Conservation (phyloP, 2,329 filamentous ascomycete species). For the Stachybotrys chartarum region DNA sequence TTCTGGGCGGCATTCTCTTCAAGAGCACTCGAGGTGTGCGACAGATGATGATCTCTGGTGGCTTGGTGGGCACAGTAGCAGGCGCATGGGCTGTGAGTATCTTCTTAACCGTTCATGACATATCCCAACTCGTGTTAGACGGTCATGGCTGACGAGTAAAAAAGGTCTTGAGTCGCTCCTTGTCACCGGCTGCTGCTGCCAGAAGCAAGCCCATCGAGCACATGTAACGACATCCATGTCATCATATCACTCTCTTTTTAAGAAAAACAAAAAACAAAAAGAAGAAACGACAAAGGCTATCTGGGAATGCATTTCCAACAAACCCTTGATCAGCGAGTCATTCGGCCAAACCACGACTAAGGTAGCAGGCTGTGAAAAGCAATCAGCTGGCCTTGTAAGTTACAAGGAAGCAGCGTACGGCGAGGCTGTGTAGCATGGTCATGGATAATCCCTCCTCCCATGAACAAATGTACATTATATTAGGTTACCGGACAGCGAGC, state of each 20-base stretch:
- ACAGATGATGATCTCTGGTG: constrained; percentile 92
- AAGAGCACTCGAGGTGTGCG: constrained; percentile 87
- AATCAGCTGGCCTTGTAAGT: neutral
- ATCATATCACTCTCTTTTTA: constrained; percentile 25
- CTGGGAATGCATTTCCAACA: too few species aligned
- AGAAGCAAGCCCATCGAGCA: neutral
- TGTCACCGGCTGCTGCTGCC: neutral
- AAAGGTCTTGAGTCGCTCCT: constrained; percentile 13
- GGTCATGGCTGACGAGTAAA: neutral
- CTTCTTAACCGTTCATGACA: neutral
- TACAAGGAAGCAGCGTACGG: constrained; percentile 2
- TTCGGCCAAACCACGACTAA: neutral
- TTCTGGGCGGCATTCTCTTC: constrained; percentile 86
- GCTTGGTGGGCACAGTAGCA: constrained; percentile 78
- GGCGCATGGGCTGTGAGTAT: constrained; percentile 79
- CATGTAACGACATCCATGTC: neutral
- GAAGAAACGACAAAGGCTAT: too few species aligned
- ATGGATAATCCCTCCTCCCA: constrained; percentile 48
- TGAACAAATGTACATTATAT: constrained; percentile 44
- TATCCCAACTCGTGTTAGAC: neutral
- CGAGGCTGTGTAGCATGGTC: constrained; percentile 28
- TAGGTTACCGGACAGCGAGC: constrained; percentile 32
- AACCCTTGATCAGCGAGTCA: neutral
- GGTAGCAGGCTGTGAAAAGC: neutral
- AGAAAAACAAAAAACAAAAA: neutral